Percentiles rank a stretch among this genome's conserved stretches.
These are phyloP conservation scores for Lobosporangium transversale DNA, from an alignment of 192 early-diverging fungal genomes.

Conservation along the genomic window DNA sequence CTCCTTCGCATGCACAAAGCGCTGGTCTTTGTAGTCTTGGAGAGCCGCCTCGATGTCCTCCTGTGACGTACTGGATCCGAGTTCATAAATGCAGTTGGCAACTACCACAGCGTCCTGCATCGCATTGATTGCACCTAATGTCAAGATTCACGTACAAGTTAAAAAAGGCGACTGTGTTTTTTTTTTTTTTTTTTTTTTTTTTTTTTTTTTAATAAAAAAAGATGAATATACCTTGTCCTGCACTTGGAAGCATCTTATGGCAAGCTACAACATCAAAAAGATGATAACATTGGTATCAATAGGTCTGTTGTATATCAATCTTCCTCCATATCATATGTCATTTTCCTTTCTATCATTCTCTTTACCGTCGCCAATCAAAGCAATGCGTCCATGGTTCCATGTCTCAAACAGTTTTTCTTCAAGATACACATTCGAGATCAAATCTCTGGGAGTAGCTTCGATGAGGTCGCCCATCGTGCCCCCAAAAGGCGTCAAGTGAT, in stretches of 20 bases:
- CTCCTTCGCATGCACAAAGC: conserved; percentile 13
- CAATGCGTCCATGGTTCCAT: conserved; percentile 11
- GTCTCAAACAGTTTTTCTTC: conserved; percentile 32
- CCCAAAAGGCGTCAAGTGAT: conserved; percentile 8
- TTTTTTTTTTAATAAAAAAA: too few relatives aligned
- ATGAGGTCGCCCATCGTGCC: conserved; percentile 35
- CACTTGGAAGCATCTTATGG: conserved; percentile 23
- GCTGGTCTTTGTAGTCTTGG: conserved; percentile 12
- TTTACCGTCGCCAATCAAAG: conserved; percentile 23
- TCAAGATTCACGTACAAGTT: too few relatives aligned
- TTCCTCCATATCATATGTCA: too few relatives aligned
- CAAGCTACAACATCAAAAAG: not conserved
- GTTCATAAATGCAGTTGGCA: conserved; percentile 28
- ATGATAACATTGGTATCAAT: too few relatives aligned
- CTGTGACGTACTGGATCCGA: not conserved
- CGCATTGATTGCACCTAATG: conserved; percentile 20
- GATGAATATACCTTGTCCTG: conserved; percentile 23
- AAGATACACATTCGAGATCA: conserved; percentile 19
- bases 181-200: too few relatives aligned
- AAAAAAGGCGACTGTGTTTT: too few relatives aligned
- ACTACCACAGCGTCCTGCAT: conserved; percentile 39
- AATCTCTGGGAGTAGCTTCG: conserved; percentile 14
- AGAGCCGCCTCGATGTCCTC: conserved; percentile 1
- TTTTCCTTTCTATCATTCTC: too few relatives aligned
- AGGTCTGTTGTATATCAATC: too few relatives aligned